Percentiles rank a stretch among this genome's conserved stretches.
These are phyloP conservation scores for Ustilago hordei DNA, from an alignment of 1,284 basidiomycete species.

Conservation along the genomic window DNA sequence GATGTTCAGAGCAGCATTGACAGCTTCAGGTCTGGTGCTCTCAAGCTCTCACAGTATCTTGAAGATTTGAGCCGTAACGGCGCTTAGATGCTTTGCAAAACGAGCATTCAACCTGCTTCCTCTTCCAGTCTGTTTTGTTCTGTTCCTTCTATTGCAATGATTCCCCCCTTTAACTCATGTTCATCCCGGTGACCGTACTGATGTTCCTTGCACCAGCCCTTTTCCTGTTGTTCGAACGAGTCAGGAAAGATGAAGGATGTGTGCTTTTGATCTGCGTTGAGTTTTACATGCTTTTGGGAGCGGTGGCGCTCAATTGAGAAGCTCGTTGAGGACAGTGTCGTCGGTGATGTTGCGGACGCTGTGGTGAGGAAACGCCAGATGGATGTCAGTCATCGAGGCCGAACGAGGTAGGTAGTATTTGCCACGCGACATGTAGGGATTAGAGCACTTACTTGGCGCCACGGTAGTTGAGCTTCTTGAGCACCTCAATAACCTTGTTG, in stretches of 20 bases:
- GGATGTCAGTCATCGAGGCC: constrained; percentile 10
- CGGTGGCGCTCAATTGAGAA: constrained; percentile 42
- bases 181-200: too few species aligned
- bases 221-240: too few species aligned
- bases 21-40: constrained; percentile 63
- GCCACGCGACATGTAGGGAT: neutral
- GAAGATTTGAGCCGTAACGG: constrained; percentile 68
- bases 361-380: neutral
- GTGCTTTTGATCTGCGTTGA: constrained; percentile 5
- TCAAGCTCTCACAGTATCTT: constrained; percentile 68
- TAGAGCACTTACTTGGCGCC: constrained; percentile 75
- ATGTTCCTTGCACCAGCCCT: too few species aligned
- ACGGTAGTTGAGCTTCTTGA: constrained; percentile 90
- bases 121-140: neutral
- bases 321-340: constrained; percentile 60
- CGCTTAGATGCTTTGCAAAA: constrained; percentile 28
- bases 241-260: neutral
- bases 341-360: constrained; percentile 62
- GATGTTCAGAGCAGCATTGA: constrained; percentile 69
- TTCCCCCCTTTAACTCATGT: constrained; percentile 7
- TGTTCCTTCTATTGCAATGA: constrained; percentile 12
- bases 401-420: neutral
- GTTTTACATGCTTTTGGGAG: constrained; percentile 22
- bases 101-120: too few species aligned
- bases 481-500: constrained; percentile 85